Base-by-base conservation (phyloP, 2,329 filamentous ascomycete species). In the Stagonosporopsis tanaceti region DNA sequence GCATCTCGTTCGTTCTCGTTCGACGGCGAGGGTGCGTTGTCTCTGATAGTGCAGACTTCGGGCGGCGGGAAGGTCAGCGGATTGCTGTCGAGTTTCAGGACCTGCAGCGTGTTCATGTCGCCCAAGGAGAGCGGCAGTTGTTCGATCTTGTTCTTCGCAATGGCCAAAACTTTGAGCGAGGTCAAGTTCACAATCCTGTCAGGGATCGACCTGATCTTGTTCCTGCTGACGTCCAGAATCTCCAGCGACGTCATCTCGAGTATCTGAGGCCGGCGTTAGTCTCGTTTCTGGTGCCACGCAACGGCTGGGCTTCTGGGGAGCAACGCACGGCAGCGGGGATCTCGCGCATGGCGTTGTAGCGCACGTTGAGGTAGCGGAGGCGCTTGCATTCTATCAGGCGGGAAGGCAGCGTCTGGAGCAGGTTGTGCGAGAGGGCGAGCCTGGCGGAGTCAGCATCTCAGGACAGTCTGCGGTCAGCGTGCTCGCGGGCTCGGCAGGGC, bases 201-300 rank as follows among this genome's bases (percentile, higher is more conserved):
- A 0, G 94, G 93, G 2, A 98, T 84, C 9, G 85, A 81, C 45
- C 85, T 86, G 60, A 98, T 87, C 74, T 90, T 92, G 74, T 98
- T 98, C 67, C 91, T 87, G 74, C 93, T 93, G 52, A 98, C 84
- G 78, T 98, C 94, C 60, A 98, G 85, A 57, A 97, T 97, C 78
- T 98, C 93, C 53, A 98, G 85, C 32, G 92, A 90, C 50, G 87
- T 89, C 60, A 98, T 84, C 75, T 93, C 88, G 74, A 94, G 93
- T 57, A 98, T 86, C 93, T 96, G 72, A n/a, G 34, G 35, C 38
- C 27, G 22, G 41, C 27, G 62, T 63, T 47, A 68, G 53, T 41
- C 58, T 34, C 40, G 20, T 4, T 35, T 47, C 40, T 34, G 15
- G 32, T n/a, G 32, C 17, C 42, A 28, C 14, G 20, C 17, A 15